Percentiles rank a stretch among this genome's conserved stretches.
These are phyloP conservation scores for Rhodamnia rubescens DNA, from an alignment of 345 rosid genomes.

Conservation along the genomic window DNA sequence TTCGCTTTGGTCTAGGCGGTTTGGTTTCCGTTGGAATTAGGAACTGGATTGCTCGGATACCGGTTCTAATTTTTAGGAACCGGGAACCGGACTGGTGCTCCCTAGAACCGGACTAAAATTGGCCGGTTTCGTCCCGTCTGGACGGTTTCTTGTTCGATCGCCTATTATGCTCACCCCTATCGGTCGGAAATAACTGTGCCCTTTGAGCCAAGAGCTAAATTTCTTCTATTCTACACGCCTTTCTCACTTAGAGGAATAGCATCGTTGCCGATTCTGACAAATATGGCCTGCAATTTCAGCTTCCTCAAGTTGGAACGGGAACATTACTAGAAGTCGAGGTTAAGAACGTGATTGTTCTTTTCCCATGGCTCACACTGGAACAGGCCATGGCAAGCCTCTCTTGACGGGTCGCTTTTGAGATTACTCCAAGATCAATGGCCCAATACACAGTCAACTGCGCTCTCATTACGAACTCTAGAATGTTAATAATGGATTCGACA, in stretches of 20 bases:
- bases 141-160: too few relatives aligned
- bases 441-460: not conserved
- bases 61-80: too few relatives aligned
- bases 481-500: not conserved
- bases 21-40: too few relatives aligned
- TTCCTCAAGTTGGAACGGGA: not conserved
- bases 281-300: not conserved
- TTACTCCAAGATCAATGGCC: too few relatives aligned
- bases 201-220: not conserved
- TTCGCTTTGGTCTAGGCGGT: too few relatives aligned
- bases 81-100: too few relatives aligned
- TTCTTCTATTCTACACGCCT: not conserved
- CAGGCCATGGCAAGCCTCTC: not conserved
- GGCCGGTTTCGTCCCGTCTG: too few relatives aligned
- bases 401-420: not conserved
- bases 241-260: not conserved
- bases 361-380: not conserved
- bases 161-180: too few relatives aligned
- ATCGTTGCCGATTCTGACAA: not conserved
- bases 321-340: not conserved
- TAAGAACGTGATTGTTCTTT: not conserved
- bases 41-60: too few relatives aligned
- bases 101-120: too few relatives aligned
- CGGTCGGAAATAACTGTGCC: not conserved
- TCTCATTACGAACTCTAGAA: too few relatives aligned